Base-by-base conservation (phyloP, 495 filamentous ascomycete genomes). In the Letharia columbiana region DNA sequence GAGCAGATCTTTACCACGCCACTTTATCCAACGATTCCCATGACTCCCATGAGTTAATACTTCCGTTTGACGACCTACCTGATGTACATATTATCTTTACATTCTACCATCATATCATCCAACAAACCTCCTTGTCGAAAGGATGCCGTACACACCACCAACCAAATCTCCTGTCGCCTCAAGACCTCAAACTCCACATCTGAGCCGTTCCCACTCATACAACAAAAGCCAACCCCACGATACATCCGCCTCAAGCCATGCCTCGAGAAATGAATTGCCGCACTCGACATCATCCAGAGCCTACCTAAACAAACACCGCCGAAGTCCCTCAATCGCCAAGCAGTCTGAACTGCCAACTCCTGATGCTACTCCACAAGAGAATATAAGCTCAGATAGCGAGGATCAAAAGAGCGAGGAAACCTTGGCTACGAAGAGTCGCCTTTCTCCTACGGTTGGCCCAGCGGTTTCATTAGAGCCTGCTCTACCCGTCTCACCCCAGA, bases 101-200 rank as follows among this genome's bases (percentile, higher is more conserved):
- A 9, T 41, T 17, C 49, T 49, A 33, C 44, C 39, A 23, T 58
- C 60, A 44, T 60, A 33, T 57, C 42, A 54, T 52, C 28, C 47
- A 13, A 23, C 40, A 59, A 63, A 56, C 45, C 33, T 59, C 39
- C 39, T 47, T 35, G 47, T 75, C 69, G 67, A 62, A 67, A 69
- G 73, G 68, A 94, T 94, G 90, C 90, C 90, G 78, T 94, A 94
- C 80, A 94, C 90, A 72, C 90, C 90, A 45, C 90, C 90, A 45
- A 81, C 86, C 68, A 85, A 82, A 76, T 91, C 90, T 63, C 90
- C 90, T 74, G 83, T 83, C 70, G 82, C 87, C 20, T 74, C 72
- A 45, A 35, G 64, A 59, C 74, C 84, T 62, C 73, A 78, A 31
- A 72, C 64, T 23, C 68, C 72, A 41, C 45, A 56, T 28, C 61